Conservation (phyloP, 495 filamentous ascomycete genomes). For the Melanomma pulvis-pyrius region DNA sequence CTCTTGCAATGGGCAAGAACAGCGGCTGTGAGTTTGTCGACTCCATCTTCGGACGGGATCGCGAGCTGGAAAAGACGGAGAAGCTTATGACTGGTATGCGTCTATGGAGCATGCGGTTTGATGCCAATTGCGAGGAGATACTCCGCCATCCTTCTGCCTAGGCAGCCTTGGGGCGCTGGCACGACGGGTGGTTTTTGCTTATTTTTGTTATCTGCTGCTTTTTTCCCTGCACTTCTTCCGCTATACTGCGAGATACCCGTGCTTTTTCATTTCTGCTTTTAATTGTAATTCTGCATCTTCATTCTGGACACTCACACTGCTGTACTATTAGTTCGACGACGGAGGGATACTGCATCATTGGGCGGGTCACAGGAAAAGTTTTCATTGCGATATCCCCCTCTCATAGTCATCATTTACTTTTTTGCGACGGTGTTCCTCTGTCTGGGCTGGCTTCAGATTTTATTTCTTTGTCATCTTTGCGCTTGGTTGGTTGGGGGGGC, state of each 20-base stretch:
- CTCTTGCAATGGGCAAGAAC: constrained; percentile 84
- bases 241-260: constrained; percentile 35
- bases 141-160: constrained; percentile 55
- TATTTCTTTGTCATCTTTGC: constrained; percentile 2
- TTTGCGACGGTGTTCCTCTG: constrained; percentile 12
- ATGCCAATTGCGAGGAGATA: constrained; percentile 94
- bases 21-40: constrained; percentile 96
- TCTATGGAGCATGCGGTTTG: constrained; percentile 94
- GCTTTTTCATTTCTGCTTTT: constrained; percentile 27
- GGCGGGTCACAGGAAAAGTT: constrained; percentile 35
- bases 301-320: constrained; percentile 28
- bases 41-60: constrained; percentile 91
- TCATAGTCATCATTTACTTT: constrained; percentile 13
- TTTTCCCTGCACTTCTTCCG: constrained; percentile 13
- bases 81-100: constrained; percentile 89
- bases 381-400: constrained; percentile 35
- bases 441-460: constrained; percentile 35
- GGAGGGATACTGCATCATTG: constrained; percentile 31
- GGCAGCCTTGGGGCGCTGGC: constrained; percentile 18
- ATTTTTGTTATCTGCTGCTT: constrained; percentile 12
- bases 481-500: constrained; percentile 5
- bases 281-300: constrained; percentile 40
- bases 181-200: constrained; percentile 7
- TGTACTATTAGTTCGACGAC: constrained; percentile 32
- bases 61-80: constrained; percentile 91